Conservation (phyloP, 768 basidiomycete species). For the Pisolithus microcarpus region DNA sequence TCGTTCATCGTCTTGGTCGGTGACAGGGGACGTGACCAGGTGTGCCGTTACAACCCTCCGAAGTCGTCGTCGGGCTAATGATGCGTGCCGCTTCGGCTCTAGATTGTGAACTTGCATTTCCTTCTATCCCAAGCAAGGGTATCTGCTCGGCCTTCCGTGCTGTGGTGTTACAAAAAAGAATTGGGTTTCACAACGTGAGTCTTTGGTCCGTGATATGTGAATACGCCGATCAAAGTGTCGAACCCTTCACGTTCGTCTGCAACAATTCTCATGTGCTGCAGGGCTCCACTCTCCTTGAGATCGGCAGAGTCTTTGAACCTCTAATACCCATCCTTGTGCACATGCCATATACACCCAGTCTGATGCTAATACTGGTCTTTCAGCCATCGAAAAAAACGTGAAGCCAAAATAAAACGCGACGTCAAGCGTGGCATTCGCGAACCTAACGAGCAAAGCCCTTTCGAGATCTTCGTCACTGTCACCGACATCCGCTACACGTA, state of each 20-base stretch:
- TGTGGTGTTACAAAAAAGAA: slow-evolving; percentile 99
- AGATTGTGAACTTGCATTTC: slow-evolving; percentile 95
- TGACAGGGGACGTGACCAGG: slow-evolving; percentile 89
- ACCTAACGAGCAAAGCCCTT: slow-evolving; percentile 91
- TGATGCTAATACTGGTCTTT: background rate
- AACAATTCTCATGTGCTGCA: background rate
- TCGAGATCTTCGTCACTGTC: slow-evolving; percentile 97
- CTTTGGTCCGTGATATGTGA: slow-evolving; percentile 6
- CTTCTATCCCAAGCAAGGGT: slow-evolving; percentile 86
- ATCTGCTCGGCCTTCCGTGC: slow-evolving; percentile 81
- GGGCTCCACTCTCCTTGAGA: too few species aligned
- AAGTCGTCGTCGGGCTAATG: too few species aligned
- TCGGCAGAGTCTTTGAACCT: too few species aligned
- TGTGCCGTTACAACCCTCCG: slow-evolving; percentile 24
- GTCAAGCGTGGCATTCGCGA: slow-evolving; percentile 92
- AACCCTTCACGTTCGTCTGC: background rate
- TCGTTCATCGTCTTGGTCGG: slow-evolving; percentile 97
- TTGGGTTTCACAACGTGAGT: slow-evolving; percentile 87
- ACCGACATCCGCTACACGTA: slow-evolving; percentile 98
- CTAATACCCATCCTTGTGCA: too few species aligned
- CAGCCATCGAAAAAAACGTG: slow-evolving; percentile 93
- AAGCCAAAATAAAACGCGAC: slow-evolving; percentile 94
- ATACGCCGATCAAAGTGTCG: background rate
- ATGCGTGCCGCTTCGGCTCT: background rate
- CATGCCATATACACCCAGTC: background rate